Conservation (phyloP, 2,329 filamentous ascomycete species). For the Rhynchosporium agropyri region DNA sequence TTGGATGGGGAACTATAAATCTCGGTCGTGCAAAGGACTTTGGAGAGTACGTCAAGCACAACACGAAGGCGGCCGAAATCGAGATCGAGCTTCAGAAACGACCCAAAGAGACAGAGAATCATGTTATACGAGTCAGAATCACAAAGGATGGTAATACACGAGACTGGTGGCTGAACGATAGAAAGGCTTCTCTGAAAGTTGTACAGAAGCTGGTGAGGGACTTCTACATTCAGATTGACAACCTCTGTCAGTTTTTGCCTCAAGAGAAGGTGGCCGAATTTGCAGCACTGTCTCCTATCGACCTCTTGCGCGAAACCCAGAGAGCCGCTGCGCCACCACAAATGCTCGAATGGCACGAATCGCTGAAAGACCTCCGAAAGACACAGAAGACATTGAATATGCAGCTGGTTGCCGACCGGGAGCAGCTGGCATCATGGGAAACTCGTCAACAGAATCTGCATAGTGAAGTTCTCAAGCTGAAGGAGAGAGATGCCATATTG, state of each 20-base stretch:
- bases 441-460: slow-evolving; percentile 72
- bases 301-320: slow-evolving; percentile 82
- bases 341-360: slow-evolving; percentile 77
- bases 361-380: slow-evolving; percentile 70
- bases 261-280: slow-evolving; percentile 97
- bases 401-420: slow-evolving; percentile 60
- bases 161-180: slow-evolving; percentile 76
- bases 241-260: slow-evolving; percentile 94
- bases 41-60: slow-evolving; percentile 92
- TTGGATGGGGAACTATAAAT: slow-evolving; percentile 81
- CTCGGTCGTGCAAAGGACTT: slow-evolving; percentile 84
- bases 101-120: slow-evolving; percentile 63
- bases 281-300: slow-evolving; percentile 77
- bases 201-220: slow-evolving; percentile 68
- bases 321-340: slow-evolving; percentile 82
- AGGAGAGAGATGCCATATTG: slow-evolving; percentile 69
- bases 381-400: slow-evolving; percentile 67
- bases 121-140: slow-evolving; percentile 75
- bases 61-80: slow-evolving; percentile 73
- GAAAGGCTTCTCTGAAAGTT: slow-evolving; percentile 60
- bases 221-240: slow-evolving; percentile 93
- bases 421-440: slow-evolving; percentile 68
- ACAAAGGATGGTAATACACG: slow-evolving; percentile 79
- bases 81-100: slow-evolving; percentile 85
- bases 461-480: slow-evolving; percentile 80